These are phyloP conservation scores for Macrophomina phaseolina DNA, from an alignment of 2,329 filamentous ascomycete genomes.

Conservation along the genomic window DNA sequence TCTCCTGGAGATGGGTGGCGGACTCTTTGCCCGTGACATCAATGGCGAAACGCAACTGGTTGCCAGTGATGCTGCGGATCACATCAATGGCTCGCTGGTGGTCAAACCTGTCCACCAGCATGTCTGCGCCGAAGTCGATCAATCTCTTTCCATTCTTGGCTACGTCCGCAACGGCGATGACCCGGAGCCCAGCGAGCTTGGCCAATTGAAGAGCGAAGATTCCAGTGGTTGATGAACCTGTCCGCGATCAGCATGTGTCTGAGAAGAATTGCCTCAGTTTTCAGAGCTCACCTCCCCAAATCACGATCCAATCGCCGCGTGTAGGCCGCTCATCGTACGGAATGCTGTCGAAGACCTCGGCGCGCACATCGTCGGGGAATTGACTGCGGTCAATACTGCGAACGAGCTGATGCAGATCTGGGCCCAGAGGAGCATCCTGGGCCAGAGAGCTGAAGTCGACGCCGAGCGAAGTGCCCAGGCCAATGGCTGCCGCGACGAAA, in stretches of 20 bases:
- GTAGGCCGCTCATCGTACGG: conserved; percentile 59
- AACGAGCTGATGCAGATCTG: conserved; percentile 63
- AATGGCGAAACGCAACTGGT: conserved; percentile 24
- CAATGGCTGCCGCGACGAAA: conserved; percentile 71
- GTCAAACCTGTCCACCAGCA: conserved; percentile 26
- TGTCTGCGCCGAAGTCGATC: conserved; percentile 23
- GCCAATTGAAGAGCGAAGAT: conserved; percentile 71
- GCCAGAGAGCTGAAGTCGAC: conserved; percentile 62
- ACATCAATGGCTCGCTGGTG: conserved; percentile 22
- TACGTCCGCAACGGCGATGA: conserved; percentile 70
- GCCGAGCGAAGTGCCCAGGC: conserved; percentile 72
- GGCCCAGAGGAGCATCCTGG: conserved; percentile 51
- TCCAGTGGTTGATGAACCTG: conserved; percentile 73
- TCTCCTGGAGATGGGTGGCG: conserved; percentile 13
- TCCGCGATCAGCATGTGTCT: conserved; percentile 45
- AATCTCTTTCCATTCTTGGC: conserved; percentile 61
- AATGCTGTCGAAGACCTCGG: conserved; percentile 66
- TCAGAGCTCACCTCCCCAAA: conserved; percentile 65
- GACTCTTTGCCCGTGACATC: conserved; percentile 21
- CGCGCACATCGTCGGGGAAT: conserved; percentile 66
- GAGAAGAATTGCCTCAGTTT: neutral
- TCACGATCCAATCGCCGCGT: conserved; percentile 71
- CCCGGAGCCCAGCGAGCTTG: conserved; percentile 67
- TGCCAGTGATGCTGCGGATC: conserved; percentile 23
- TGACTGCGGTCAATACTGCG: conserved; percentile 51